A percentile compares a stretch with the other conserved stretches of the same genome.
phyloP scores from a whole-genome alignment of 2,329 filamentous ascomycete species.

The Scytalidium sp. region DNA sequence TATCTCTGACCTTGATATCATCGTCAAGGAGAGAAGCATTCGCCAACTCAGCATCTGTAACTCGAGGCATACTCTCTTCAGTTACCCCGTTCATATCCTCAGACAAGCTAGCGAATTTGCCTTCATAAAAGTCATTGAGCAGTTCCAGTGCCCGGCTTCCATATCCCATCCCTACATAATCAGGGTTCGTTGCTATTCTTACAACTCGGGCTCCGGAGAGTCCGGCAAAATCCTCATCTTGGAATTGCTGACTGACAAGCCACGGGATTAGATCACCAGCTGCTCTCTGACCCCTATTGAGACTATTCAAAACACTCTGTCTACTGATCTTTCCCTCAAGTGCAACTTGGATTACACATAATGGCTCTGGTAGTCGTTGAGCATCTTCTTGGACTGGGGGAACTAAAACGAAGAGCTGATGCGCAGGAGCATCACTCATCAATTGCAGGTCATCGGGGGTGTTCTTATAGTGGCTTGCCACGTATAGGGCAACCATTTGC shows the following conservation, averaged over 20 bases:
- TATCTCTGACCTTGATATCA: conserved; percentile 86
- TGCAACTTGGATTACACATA: conserved; percentile 92
- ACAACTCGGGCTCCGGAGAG: conserved; percentile 91
- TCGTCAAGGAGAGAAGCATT: conserved; percentile 76
- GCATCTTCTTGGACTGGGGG: conserved; percentile 77
- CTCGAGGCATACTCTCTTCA: conserved; percentile 66
- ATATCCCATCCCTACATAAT: conserved; percentile 91
- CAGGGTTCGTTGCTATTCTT: conserved; percentile 92
- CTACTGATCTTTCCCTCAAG: conserved; percentile 93
- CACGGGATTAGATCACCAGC: conserved; percentile 94
- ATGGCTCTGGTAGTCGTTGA: conserved; percentile 80
- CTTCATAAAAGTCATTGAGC: conserved; percentile 89
- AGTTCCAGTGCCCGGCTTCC: conserved; percentile 85
- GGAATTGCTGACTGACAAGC: conserved; percentile 97
- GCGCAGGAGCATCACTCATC: conserved; percentile 95
- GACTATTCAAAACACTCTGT: conserved; percentile 84
- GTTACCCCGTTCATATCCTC: conserved; percentile 59
- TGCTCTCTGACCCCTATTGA: conserved; percentile 85
- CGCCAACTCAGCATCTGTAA: conserved; percentile 79
- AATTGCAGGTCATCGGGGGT: conserved; percentile 96
- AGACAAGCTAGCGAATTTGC: conserved; percentile 80
- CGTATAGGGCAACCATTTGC: conserved; percentile 97
- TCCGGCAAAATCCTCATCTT: conserved; percentile 93
- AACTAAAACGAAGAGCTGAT: conserved; percentile 92
- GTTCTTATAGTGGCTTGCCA: conserved; percentile 98